Conservation (phyloP, 495 filamentous ascomycete species). For the Lophiostoma macrostomum region DNA sequence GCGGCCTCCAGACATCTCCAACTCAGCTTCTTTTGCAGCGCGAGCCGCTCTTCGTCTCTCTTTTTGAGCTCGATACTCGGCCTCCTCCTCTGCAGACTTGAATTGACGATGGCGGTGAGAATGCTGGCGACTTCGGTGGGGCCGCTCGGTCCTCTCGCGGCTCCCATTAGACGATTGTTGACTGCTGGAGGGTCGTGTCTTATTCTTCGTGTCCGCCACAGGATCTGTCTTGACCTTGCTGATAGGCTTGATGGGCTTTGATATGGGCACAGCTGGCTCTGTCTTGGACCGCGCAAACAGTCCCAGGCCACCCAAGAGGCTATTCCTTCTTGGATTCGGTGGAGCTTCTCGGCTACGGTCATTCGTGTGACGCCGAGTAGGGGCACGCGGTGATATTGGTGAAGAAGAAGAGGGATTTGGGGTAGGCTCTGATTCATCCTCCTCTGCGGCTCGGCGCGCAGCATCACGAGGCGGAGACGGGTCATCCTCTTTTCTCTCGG, state of each 20-base stretch:
- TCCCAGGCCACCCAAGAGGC: slow-evolving; percentile 17
- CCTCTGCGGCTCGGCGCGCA: slow-evolving; percentile 31
- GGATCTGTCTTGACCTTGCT: slow-evolving; percentile 24
- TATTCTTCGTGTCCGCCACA: slow-evolving; percentile 34
- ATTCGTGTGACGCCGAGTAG: slow-evolving; percentile 18
- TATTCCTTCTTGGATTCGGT: slow-evolving; percentile 15
- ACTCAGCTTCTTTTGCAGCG: slow-evolving; percentile 13
- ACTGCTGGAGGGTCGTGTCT: slow-evolving; percentile 14
- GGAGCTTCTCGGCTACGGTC: slow-evolving; percentile 19
- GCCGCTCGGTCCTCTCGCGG: slow-evolving; percentile 25
- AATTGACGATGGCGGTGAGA: slow-evolving; percentile 24
- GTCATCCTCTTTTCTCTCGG: slow-evolving; percentile 3
- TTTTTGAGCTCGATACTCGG: slow-evolving; percentile 23
- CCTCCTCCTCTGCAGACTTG: slow-evolving; percentile 23
- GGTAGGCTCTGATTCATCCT: slow-evolving; percentile 17
- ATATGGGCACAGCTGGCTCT: slow-evolving; percentile 23
- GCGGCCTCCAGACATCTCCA: slow-evolving; percentile 20
- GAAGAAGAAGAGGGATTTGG: no score
- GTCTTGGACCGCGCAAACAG: slow-evolving; percentile 33
- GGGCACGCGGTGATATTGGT: slow-evolving; percentile 18
- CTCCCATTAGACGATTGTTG: slow-evolving; percentile 19
- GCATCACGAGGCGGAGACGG: slow-evolving; percentile 20
- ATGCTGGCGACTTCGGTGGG: slow-evolving; percentile 15
- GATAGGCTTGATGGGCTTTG: slow-evolving; percentile 22
- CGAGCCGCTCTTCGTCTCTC: slow-evolving; percentile 25